Percentiles rank a stretch among this genome's conserved stretches.
These are phyloP conservation scores for Phyllosticta citrichinensis DNA, from an alignment of 2,329 filamentous ascomycete species.

Conservation along the genomic window DNA sequence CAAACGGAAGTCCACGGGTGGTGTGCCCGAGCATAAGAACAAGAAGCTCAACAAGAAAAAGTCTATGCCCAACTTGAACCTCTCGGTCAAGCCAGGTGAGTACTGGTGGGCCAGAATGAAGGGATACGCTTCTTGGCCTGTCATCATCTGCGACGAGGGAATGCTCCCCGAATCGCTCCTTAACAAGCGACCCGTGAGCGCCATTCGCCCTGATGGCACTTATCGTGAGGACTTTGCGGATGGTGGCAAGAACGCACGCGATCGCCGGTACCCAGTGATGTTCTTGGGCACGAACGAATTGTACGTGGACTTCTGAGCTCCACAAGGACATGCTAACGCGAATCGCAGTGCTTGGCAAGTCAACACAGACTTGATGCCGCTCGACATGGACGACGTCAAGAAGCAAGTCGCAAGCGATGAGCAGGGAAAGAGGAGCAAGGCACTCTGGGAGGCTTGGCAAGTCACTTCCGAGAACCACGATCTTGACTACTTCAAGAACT, in stretches of 20 bases:
- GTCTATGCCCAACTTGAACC: slow-evolving; percentile 55
- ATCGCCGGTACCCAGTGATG: slow-evolving; percentile 90
- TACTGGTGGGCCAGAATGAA: slow-evolving; percentile 90
- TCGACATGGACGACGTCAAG: slow-evolving; percentile 63
- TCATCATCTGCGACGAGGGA: slow-evolving; percentile 84
- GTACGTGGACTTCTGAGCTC: slow-evolving; percentile 51
- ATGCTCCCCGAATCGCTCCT: slow-evolving; percentile 79
- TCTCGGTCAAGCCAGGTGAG: slow-evolving; percentile 81
- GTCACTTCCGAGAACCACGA: slow-evolving; percentile 71
- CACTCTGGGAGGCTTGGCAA: slow-evolving; percentile 66
- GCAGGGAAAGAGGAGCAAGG: slow-evolving; percentile 67
- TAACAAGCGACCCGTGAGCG: slow-evolving; percentile 71
- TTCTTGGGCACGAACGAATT: slow-evolving; percentile 94
- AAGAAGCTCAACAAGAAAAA: slow-evolving; percentile 84
- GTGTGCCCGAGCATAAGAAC: slow-evolving; percentile 54
- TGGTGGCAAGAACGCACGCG: slow-evolving; percentile 73
- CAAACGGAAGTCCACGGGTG: slow-evolving; percentile 63
- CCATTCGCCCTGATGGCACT: slow-evolving; percentile 69
- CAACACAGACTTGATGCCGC: slow-evolving; percentile 70
- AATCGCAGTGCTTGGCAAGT: slow-evolving; percentile 71
- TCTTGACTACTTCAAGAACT: slow-evolving; percentile 71
- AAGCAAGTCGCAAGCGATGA: slow-evolving; percentile 60
- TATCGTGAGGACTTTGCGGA: slow-evolving; percentile 82
- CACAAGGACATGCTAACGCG: background rate
- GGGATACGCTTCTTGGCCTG: slow-evolving; percentile 89